Evolutionary conservation across 2,329 filamentous ascomycete genomes (phyloP).

Genomic region (Alternaria conjuncta): DNA sequence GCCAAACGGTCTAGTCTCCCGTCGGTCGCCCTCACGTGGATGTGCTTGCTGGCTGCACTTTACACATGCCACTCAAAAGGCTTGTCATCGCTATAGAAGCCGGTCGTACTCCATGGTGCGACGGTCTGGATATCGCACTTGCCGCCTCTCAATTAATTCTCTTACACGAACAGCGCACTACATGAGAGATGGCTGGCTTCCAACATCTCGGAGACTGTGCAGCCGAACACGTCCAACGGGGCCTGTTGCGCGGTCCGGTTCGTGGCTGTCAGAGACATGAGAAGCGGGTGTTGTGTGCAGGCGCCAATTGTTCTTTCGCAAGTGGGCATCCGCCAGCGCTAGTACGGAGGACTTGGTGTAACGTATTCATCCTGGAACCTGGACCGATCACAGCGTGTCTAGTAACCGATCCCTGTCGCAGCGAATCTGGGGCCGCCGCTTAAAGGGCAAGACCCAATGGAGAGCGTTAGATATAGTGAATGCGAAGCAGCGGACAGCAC

Average conservation of each 20-base stretch:
- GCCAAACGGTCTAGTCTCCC: constrained; percentile 19
- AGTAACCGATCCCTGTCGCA: constrained; percentile 29
- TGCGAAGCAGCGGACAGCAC: constrained; percentile 7
- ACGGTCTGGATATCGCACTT: constrained; percentile 5
- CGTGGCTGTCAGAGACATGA: constrained; percentile 17
- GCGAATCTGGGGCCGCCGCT: constrained; percentile 25
- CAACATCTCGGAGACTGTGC: constrained; percentile 13
- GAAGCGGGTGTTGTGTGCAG: constrained; percentile 19
- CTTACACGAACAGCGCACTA: constrained; percentile 15
- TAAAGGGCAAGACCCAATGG: constrained; percentile 28
- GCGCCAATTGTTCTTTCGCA: constrained; percentile 14
- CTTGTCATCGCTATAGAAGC: background rate
- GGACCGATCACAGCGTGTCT: constrained; percentile 20
- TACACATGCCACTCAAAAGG: constrained; percentile 7
- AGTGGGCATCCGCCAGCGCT: constrained; percentile 18
- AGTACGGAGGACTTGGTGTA: constrained; percentile 27
- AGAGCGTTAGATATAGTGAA: constrained; percentile 4
- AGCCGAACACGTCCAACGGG: constrained; percentile 1
- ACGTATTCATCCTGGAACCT: constrained; percentile 21
- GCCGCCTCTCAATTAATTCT: constrained; percentile 15
- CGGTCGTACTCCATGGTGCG: constrained; percentile 13
- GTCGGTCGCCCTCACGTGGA: constrained; percentile 20
- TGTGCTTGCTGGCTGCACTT: constrained; percentile 14
- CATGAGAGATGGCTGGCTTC: constrained; percentile 7
- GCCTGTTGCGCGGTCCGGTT: constrained; percentile 1